Conservation (phyloP, 345 rosid genomes). For the Leavenworthia alabamica region DNA sequence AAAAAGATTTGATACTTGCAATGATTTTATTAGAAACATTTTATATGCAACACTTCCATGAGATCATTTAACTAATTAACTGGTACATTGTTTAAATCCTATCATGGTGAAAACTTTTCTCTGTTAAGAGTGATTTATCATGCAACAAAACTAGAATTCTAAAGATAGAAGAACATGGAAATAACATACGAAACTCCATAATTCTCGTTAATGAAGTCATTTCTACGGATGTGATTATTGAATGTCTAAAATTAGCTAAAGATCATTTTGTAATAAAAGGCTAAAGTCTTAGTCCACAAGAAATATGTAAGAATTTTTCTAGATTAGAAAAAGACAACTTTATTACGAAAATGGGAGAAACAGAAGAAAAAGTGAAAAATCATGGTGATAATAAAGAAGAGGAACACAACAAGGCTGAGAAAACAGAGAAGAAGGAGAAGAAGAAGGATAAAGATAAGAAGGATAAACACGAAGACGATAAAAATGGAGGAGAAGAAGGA, state of each 20-base stretch:
- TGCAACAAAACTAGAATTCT: conserved; percentile 1
- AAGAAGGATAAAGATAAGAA: conserved; percentile 35
- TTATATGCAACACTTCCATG: too few species aligned
- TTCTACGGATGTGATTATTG: conserved; percentile 11
- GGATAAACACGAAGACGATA: conserved; percentile 29
- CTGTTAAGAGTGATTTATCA: not conserved
- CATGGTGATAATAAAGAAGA: conserved; percentile 26
- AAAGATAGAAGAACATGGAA: conserved; percentile 11
- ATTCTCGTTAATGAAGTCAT: not conserved
- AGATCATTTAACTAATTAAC: too few species aligned
- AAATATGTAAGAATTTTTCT: not conserved
- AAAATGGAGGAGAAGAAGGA: conserved; percentile 37
- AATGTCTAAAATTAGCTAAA: not conserved
- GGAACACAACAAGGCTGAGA: conserved; percentile 25
- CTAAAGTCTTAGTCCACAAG: not conserved
- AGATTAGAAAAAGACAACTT: too few species aligned
- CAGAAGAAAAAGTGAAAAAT: conserved; percentile 30
- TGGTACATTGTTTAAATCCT: too few species aligned
- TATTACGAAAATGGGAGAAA: conserved; percentile 31
- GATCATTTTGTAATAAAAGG: conserved; percentile 11
- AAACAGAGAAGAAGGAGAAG: conserved; percentile 26
- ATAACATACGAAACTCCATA: conserved; percentile 9
- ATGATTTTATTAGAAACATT: too few species aligned
- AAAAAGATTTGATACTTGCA: not conserved
- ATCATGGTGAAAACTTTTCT: too few species aligned